A percentile compares a stretch with the other conserved stretches of the same genome.
phyloP scores from a whole-genome alignment of 2,329 filamentous ascomycete species.

The Fusarium denticulatum region DNA sequence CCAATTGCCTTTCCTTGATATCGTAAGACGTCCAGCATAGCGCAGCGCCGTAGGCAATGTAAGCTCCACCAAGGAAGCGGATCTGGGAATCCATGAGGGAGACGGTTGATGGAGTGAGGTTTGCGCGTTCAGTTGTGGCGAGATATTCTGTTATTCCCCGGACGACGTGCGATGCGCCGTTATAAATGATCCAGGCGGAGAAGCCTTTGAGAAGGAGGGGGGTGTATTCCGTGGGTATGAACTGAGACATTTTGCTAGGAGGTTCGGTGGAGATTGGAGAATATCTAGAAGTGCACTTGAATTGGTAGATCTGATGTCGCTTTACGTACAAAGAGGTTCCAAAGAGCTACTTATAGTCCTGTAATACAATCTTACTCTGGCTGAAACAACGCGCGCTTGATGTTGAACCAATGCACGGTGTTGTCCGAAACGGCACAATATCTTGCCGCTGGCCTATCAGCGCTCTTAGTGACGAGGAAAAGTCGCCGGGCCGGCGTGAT shows the following conservation, averaged over 20 bases:
- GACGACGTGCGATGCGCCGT: neutral
- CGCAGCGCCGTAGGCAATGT: neutral
- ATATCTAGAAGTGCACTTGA: neutral
- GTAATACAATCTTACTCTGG: accelerated
- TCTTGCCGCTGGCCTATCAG: neutral
- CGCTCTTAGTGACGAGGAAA: neutral
- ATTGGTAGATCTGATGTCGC: too few species aligned
- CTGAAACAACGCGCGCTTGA: neutral
- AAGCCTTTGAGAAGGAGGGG: neutral
- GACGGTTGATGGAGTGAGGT: neutral
- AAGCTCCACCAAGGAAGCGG: neutral
- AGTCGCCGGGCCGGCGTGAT: neutral
- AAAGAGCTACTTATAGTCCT: neutral
- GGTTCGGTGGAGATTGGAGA: neutral
- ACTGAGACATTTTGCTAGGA: neutral
- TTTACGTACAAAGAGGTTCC: accelerated
- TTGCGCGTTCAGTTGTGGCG: neutral
- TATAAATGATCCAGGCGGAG: neutral
- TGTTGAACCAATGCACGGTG: too few species aligned
- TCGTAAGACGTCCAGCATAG: neutral
- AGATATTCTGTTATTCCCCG: neutral
- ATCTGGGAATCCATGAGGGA: neutral
- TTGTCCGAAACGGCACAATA: neutral
- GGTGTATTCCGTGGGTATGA: neutral
- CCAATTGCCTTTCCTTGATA: neutral